phyloP scores from a whole-genome alignment of 2,329 filamentous ascomycete genomes.

The Ophiostoma tasmaniense region DNA sequence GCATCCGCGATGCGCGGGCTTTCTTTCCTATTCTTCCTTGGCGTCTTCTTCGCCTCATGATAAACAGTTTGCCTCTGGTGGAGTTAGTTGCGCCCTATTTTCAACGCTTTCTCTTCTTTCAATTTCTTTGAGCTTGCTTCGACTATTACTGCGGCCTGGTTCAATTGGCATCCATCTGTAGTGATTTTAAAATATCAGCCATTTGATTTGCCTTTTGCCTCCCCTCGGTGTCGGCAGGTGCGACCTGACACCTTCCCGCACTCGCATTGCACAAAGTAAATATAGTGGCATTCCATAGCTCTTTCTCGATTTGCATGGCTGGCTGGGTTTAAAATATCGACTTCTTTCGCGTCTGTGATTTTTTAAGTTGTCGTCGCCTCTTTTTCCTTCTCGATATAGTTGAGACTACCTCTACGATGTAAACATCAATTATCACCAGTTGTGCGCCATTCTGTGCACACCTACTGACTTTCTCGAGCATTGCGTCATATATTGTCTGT shows the following conservation, averaged over 20 bases:
- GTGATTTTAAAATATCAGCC: neutral
- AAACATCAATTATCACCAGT: neutral
- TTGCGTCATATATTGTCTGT: constrained; percentile 18
- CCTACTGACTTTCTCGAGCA: neutral
- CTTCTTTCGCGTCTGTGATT: neutral
- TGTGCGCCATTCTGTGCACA: neutral
- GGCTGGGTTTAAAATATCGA: neutral
- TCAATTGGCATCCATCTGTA: neutral
- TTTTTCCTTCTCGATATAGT: neutral
- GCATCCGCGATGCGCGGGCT: neutral
- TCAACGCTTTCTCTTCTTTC: neutral
- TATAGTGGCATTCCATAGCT: neutral
- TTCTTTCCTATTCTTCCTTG: neutral
- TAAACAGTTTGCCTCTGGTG: neutral
- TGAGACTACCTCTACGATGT: too few relatives aligned
- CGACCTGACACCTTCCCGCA: constrained; percentile 2
- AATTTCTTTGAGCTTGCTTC: neutral
- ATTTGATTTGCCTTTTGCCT: neutral
- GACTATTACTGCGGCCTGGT: neutral
- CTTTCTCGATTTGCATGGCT: neutral
- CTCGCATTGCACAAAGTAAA: neutral
- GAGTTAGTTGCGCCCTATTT: neutral
- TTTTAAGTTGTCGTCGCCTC: neutral
- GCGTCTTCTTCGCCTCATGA: neutral
- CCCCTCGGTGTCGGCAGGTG: constrained; percentile 8